Percentiles rank a stretch among this genome's conserved stretches.
Conservation (phyloP, 345 rosid species). For the Cardamine occulta region DNA sequence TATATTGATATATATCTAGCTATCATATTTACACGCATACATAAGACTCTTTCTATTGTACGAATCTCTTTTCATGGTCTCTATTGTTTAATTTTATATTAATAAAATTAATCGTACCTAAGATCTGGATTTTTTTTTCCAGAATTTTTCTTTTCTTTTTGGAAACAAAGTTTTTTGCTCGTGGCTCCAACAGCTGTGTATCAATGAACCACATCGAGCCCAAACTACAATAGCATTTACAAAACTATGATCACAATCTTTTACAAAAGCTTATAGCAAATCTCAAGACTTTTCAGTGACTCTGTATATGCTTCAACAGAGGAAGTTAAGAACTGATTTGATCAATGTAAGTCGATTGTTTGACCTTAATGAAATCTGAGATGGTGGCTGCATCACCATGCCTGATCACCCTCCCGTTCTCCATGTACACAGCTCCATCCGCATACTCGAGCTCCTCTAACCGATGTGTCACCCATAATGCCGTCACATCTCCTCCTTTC, state of each 20-base stretch:
- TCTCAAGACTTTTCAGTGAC: conserved; percentile 8
- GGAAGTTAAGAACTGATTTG: conserved; percentile 46
- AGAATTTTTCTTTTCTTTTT: neutral
- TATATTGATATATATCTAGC: too few relatives aligned
- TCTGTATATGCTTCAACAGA: conserved; percentile 9
- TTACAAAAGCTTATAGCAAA: conserved; percentile 8
- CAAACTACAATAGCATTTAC: neutral
- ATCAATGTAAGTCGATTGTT: conserved; percentile 59
- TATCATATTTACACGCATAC: neutral
- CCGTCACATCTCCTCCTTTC: conserved; percentile 71
- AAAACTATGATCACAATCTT: conserved; percentile 13
- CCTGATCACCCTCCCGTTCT: conserved; percentile 72
- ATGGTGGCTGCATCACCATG: conserved; percentile 67
- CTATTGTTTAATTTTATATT: neutral
- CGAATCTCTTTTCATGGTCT: neutral
- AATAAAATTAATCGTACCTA: neutral
- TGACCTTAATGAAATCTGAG: conserved; percentile 57
- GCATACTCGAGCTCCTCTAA: conserved; percentile 89
- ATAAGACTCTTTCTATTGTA: neutral
- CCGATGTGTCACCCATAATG: conserved; percentile 93
- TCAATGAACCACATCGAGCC: neutral
- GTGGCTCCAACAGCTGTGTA: neutral
- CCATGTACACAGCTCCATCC: conserved; percentile 92
- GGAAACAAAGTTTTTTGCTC: neutral
- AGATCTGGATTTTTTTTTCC: neutral